Evolutionary conservation across 306 rosid species (phyloP), one percentile per base, ranked within the genome.

Genomic region (Gillenia trifoliata): DNA sequence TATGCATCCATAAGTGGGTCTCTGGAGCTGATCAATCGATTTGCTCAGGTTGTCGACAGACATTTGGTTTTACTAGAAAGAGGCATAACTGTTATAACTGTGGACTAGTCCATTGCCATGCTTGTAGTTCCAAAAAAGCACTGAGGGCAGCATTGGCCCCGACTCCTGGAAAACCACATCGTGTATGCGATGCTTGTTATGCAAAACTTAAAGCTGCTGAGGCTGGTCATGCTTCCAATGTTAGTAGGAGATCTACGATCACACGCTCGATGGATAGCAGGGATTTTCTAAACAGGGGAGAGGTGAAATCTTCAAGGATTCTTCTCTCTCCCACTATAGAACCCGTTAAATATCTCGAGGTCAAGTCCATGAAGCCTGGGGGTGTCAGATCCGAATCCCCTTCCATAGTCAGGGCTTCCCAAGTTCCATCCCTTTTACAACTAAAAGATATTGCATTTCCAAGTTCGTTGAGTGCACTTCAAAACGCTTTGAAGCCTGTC

Each of bases 1-100:
- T 95, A 74, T 92, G 98, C 83, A 66, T 95, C 68, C 99, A 95
- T 72, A 95, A 95, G 78, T 95, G 99, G 99, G 83, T 92, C 71
- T 86, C 93, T 29, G 98, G 97, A 70, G 96, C 89, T 71, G 99
- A 95, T 81, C 99, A 95, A 75, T 92, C 99, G 43, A 64, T 83
- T 78, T 95, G 99, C 85, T 83, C 90, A 50, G 98, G 91, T 68
- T 95, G 99, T 77, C 88, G 98, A 20, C 99, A 89, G 76, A 86
- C 97, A 38, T 95, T 95, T 81, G 98, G 99, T 74, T 95, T 95
- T 76, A 95, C 99, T 45, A 83, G 89, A 79, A 95, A 92, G 87
- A 85, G 98, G 82, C 99, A 90, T 72, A 95, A 92, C 43, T 95
- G 99, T 77, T 95, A 95, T 77, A 82, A 92, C 72, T 95, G 99